Evolutionary conservation across 169 alveolate species (phyloP), one percentile per base, ranked within the genome.

Genomic region (Babesia caballi): DNA sequence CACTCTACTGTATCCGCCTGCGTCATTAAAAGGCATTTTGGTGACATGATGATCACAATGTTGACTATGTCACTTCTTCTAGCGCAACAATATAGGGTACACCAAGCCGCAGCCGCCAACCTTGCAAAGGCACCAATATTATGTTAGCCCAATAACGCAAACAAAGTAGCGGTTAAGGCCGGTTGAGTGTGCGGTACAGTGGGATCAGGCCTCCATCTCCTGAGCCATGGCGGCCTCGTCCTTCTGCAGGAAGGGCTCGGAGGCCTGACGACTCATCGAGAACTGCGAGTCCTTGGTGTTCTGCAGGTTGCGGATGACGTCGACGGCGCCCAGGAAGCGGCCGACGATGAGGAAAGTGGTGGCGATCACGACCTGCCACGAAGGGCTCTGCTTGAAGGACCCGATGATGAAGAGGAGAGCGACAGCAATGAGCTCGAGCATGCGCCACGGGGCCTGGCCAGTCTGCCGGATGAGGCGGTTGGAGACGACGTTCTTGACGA

Each of bases 401-500:
- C 97, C 97, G 56, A 94, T 92, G 53, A 93, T 61, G 74, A 94
- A 94, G 50, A 94, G 92, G 35, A 94, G 81, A n/a, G 90, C 89
- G 28, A 94, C 95, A 5, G 97, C 90, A 49, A 94, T 40, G 36
- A 94, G 88, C 82, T 94, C 97, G 27, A 94, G 90, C 70, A 89
- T 88, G 47, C 97, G 87, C 97, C 97, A 94, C 56, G 97, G 97
- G 46, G 95, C 97, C 68, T 94, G 97, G n/a, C 96, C 97, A 14
- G 97, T 93, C 54, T 92, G 87, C 58, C 97, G 88, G 78, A 94
- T 94, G 8, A 94, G 85, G 32, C 96, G 88, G 74, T 94, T 94
- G 35, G 97, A 91, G 28, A 94, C 94, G 21, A 93, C 94, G 87
- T 94, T 94, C 85, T 94, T 94, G 54, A 93, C 71, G 76, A 94